Evolutionary conservation across 805 yeast genomes (phyloP).

Genomic region (Saccharomyces jurei): DNA sequence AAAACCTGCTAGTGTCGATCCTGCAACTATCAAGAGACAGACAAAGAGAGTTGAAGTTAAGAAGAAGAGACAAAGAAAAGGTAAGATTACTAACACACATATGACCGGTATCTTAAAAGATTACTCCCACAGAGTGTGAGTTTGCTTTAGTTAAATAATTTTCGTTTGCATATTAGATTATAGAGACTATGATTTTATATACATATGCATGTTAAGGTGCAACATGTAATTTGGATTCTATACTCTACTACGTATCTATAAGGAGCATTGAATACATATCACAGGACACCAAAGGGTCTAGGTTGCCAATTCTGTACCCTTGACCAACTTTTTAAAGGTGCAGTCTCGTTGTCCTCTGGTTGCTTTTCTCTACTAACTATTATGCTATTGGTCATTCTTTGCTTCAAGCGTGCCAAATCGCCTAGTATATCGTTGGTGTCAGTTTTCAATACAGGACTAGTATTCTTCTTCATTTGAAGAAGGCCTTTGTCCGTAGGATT

Average conservation of each 20-base stretch:
- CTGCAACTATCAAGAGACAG: slow-evolving; percentile 74
- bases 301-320: slow-evolving; percentile 38
- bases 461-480: neutral
- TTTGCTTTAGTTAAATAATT: neutral
- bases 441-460: neutral
- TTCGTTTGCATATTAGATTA: neutral
- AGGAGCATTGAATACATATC: slow-evolving; percentile 1
- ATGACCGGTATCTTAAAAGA: slow-evolving; percentile 94
- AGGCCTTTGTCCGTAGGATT: neutral
- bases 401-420: slow-evolving; percentile 27
- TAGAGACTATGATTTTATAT: neutral
- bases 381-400: slow-evolving; percentile 13
- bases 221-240: neutral
- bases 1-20: slow-evolving; percentile 96
- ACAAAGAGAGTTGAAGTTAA: slow-evolving; percentile 53
- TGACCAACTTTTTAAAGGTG: slow-evolving; percentile 3
- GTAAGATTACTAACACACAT: slow-evolving; percentile 92
- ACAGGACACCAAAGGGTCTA: slow-evolving; percentile 45
- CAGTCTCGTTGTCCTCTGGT: neutral
- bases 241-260: neutral
- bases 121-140: slow-evolving; percentile 39
- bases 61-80: slow-evolving; percentile 85
- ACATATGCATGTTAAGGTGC: neutral
- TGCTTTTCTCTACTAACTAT: neutral
- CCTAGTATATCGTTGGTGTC: slow-evolving; percentile 18